A percentile compares a stretch with the other conserved stretches of the same genome.
phyloP scores from a whole-genome alignment of 805 yeast genomes.

The Candida insectalens region DNA sequence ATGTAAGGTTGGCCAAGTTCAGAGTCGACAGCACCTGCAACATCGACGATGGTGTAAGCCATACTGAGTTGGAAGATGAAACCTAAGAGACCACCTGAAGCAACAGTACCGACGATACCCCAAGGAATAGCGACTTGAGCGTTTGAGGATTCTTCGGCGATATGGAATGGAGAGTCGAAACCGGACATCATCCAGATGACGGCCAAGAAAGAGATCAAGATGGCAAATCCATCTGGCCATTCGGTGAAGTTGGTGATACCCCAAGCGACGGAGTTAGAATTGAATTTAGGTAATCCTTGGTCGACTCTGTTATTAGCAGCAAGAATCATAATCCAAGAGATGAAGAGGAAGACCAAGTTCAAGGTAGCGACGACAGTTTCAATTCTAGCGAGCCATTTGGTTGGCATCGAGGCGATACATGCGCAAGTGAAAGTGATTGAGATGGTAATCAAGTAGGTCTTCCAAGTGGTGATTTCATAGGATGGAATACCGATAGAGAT shows the following conservation, averaged over 20 bases:
- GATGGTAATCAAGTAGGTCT: conserved; percentile 39
- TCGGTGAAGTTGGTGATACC: conserved; percentile 46
- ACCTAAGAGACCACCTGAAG: conserved; percentile 46
- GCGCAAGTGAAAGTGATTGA: conserved; percentile 41
- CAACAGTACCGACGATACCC: conserved; percentile 52
- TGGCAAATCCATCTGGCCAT: conserved; percentile 53
- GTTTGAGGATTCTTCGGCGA: conserved; percentile 64
- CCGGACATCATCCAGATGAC: conserved; percentile 69
- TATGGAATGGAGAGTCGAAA: conserved; percentile 66
- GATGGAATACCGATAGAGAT: conserved; percentile 29
- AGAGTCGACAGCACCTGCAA: conserved; percentile 35
- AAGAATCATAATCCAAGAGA: conserved; percentile 45
- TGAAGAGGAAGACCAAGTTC: conserved; percentile 38
- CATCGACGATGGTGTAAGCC: conserved; percentile 48
- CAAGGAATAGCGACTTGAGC: conserved; percentile 58
- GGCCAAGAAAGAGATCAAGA: conserved; percentile 49
- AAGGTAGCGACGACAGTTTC: conserved; percentile 39
- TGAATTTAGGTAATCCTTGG: conserved; percentile 36
- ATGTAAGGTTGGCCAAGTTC: conserved; percentile 55
- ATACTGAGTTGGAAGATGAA: conserved; percentile 50
- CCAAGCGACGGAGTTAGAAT: conserved; percentile 43
- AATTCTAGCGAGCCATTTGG: conserved; percentile 42
- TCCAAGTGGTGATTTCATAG: conserved; percentile 37
- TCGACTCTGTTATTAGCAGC: conserved; percentile 35
- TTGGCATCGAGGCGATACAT: conserved; percentile 41